Evolutionary conservation across 345 rosid species (phyloP).

Genomic region (Eucalyptus guilfoylei): DNA sequence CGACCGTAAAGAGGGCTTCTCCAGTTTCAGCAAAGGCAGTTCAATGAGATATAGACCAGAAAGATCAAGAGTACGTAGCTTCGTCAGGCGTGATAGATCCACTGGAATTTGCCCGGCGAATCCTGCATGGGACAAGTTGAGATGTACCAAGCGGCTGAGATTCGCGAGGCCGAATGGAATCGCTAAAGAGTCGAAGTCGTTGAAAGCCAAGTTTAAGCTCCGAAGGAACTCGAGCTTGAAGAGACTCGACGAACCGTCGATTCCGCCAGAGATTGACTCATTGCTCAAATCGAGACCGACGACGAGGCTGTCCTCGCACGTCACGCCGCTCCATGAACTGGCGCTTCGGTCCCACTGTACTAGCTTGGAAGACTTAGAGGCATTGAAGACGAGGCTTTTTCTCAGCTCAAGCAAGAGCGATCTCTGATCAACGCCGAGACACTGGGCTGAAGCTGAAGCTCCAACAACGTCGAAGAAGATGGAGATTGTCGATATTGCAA

Average conservation of each 20-base stretch:
- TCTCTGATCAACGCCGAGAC: slow-evolving; percentile 16
- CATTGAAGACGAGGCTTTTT: slow-evolving; percentile 1
- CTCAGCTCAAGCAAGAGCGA: slow-evolving; percentile 12
- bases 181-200: background rate
- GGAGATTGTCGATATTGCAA: too few relatives aligned
- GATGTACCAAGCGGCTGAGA: slow-evolving; percentile 5
- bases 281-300: slow-evolving; percentile 20
- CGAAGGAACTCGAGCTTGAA: slow-evolving; percentile 17
- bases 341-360: slow-evolving; percentile 5
- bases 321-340: slow-evolving; percentile 26
- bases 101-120: too few relatives aligned
- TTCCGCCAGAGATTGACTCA: slow-evolving; percentile 5
- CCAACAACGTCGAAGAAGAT: too few relatives aligned
- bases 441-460: background rate
- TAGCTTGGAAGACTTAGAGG: background rate
- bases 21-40: too few relatives aligned
- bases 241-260: slow-evolving; percentile 8
- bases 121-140: too few relatives aligned
- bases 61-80: too few relatives aligned
- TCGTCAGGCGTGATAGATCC: too few relatives aligned
- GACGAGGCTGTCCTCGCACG: slow-evolving; percentile 9
- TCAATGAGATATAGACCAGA: too few relatives aligned
- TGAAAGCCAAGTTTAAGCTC: slow-evolving; percentile 24
- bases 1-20: too few relatives aligned
- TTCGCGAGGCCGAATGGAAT: slow-evolving; percentile 11